phyloP scores from a whole-genome alignment of 768 basidiomycete genomes.

The Auriscalpium microsporum region DNA sequence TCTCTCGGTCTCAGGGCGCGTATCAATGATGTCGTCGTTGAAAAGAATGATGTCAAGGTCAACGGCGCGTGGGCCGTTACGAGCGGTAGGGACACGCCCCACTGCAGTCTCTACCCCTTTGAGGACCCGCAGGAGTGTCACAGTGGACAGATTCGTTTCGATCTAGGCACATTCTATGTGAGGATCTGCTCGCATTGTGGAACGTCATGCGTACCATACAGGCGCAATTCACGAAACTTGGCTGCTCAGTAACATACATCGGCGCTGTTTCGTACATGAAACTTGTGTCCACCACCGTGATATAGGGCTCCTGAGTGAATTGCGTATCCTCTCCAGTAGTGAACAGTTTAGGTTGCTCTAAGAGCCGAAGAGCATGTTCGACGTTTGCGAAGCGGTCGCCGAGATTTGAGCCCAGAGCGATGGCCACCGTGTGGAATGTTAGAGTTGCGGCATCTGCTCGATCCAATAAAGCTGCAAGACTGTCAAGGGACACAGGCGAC shows the following conservation, averaged over 20 bases:
- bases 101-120: conserved; percentile 69
- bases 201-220: conserved; percentile 55
- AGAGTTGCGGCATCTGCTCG: neutral
- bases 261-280: conserved; percentile 90
- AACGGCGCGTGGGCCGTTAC: conserved; percentile 82
- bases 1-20: conserved; percentile 34
- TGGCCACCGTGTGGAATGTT: conserved; percentile 36
- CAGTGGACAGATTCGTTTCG: conserved; percentile 60
- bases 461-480: neutral
- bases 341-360: conserved; percentile 41
- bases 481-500: neutral
- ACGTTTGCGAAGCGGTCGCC: conserved; percentile 83
- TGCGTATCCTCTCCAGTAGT: conserved; percentile 17
- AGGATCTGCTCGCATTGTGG: no score
- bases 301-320: conserved; percentile 13
- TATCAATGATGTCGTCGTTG: conserved; percentile 51
- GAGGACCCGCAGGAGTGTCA: conserved; percentile 47
- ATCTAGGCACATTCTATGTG: conserved; percentile 39
- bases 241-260: conserved; percentile 94
- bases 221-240: conserved; percentile 83
- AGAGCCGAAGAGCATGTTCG: conserved; percentile 60
- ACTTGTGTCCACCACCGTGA: conserved; percentile 63
- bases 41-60: conserved; percentile 87
- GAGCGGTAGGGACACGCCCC: conserved; percentile 70
- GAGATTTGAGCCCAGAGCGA: conserved; percentile 87